These are phyloP conservation scores for Russula sp. DNA, from an alignment of 768 basidiomycete genomes.

Conservation along the genomic window DNA sequence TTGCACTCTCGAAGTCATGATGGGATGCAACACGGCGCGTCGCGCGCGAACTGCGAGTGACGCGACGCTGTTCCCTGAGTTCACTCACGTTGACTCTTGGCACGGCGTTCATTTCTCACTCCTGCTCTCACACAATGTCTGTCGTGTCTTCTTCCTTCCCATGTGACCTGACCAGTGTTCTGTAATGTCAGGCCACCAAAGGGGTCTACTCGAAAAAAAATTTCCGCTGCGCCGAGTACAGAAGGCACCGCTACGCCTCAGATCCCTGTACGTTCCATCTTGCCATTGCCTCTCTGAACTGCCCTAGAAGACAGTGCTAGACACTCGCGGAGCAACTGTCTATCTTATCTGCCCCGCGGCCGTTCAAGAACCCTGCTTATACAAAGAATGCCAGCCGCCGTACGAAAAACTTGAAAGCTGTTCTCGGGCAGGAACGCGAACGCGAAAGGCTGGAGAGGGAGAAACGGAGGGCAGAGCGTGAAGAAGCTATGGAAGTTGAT, in stretches of 20 bases:
- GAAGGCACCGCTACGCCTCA: conserved; percentile 38
- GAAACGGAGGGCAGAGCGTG: conserved; percentile 48
- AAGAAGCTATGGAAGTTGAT: conserved; percentile 57
- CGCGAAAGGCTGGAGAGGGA: conserved; percentile 69
- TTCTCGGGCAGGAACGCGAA: conserved; percentile 76
- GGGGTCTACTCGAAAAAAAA: conserved; percentile 36
- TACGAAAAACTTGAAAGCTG: conserved; percentile 76
- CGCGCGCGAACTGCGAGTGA: no score
- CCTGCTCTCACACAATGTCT: conserved; percentile 5
- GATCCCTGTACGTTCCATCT: conserved; percentile 32
- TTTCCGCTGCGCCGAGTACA: conserved; percentile 31
- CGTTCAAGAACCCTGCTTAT: conserved; percentile 75
- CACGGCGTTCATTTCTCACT: background rate
- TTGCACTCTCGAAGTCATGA: conserved; percentile 8
- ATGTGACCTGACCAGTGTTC: background rate
- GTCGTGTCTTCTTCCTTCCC: background rate
- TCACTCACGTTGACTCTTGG: no score
- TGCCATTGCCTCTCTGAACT: background rate
- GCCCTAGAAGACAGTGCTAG: conserved; percentile 38
- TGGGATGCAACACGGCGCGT: background rate
- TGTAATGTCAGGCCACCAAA: conserved; percentile 37
- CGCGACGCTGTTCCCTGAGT: no score
- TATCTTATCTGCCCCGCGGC: conserved; percentile 62
- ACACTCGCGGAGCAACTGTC: conserved; percentile 73
- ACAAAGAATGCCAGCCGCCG: conserved; percentile 67